These are phyloP conservation scores for Turritis glabra DNA, from an alignment of 345 rosid genomes.

Conservation along the genomic window DNA sequence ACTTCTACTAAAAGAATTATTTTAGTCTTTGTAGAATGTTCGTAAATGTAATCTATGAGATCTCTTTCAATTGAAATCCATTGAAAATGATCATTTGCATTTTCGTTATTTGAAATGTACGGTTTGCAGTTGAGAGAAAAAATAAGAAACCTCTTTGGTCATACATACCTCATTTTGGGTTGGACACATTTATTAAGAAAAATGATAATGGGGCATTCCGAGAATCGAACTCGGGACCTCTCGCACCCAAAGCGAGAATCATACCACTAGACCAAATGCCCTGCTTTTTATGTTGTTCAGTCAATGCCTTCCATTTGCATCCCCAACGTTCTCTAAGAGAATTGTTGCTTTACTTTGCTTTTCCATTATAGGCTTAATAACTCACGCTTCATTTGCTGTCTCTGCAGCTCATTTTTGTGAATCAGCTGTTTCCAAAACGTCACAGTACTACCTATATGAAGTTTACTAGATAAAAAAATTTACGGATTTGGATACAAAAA, in stretches of 20 bases:
- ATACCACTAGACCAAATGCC: conserved; percentile 12
- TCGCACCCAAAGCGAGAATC: conserved; percentile 85
- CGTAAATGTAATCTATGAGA: background rate
- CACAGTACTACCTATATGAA: background rate
- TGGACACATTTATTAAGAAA: background rate
- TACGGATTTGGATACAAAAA: background rate
- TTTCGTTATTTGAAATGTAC: background rate
- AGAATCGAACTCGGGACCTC: conserved; percentile 83
- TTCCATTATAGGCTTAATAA: background rate
- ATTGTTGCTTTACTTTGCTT: background rate
- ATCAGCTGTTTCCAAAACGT: background rate
- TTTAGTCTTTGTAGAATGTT: background rate
- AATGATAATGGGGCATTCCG: conserved; percentile 42
- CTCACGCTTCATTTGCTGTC: background rate
- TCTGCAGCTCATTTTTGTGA: conserved; percentile 8
- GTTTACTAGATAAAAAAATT: background rate
- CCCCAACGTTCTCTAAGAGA: background rate
- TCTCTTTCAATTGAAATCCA: background rate
- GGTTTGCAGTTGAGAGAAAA: background rate
- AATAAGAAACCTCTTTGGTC: background rate
- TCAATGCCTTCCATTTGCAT: background rate
- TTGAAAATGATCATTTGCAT: background rate
- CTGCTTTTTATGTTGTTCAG: background rate
- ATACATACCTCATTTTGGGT: background rate
- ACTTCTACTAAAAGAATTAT: conserved; percentile 3